A percentile compares a stretch with the other conserved stretches of the same genome.
phyloP scores from a whole-genome alignment of 371 early-diverging fungal genomes.

The Actinomucor elegans region DNA sequence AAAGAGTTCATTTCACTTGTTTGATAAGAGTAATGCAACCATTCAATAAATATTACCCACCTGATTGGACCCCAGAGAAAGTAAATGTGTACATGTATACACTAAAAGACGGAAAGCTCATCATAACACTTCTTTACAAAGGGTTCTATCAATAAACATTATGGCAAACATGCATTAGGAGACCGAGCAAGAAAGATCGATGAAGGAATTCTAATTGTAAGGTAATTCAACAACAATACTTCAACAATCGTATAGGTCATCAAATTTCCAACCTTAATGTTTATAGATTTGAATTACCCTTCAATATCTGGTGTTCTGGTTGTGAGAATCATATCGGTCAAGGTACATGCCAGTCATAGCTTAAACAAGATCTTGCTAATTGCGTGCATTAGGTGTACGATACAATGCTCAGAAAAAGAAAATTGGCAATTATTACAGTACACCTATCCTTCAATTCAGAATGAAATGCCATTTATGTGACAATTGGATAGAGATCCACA shows the following conservation, averaged over 20 bases:
- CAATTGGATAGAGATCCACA: constrained; percentile 89
- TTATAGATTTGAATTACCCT: constrained; percentile 86
- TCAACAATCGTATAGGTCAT: too few species aligned
- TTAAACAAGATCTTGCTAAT: too few species aligned
- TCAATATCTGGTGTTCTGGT: constrained; percentile 87
- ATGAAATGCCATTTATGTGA: constrained; percentile 92
- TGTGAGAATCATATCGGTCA: constrained; percentile 85
- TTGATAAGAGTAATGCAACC: constrained; percentile 45
- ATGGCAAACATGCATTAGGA: constrained; percentile 87
- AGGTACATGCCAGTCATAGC: constrained; percentile 67
- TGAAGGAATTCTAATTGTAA: constrained; percentile 87
- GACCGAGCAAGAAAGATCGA: constrained; percentile 87
- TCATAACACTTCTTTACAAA: constrained; percentile 12
- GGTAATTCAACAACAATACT: too few species aligned
- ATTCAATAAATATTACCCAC: constrained; percentile 77
- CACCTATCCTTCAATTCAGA: constrained; percentile 86
- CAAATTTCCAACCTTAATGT: not conserved
- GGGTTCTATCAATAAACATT: constrained; percentile 82
- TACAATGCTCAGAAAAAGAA: constrained; percentile 96
- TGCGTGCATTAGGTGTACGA: constrained; percentile 82
- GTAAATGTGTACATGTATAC: constrained; percentile 16
- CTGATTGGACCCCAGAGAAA: constrained; percentile 74
- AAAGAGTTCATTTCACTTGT: too few species aligned
- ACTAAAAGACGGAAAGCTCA: not conserved
- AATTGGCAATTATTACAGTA: constrained; percentile 85